These are phyloP conservation scores for Chlorella sp. DNA, from an alignment of 139 green algal species.

Conservation along the genomic window DNA sequence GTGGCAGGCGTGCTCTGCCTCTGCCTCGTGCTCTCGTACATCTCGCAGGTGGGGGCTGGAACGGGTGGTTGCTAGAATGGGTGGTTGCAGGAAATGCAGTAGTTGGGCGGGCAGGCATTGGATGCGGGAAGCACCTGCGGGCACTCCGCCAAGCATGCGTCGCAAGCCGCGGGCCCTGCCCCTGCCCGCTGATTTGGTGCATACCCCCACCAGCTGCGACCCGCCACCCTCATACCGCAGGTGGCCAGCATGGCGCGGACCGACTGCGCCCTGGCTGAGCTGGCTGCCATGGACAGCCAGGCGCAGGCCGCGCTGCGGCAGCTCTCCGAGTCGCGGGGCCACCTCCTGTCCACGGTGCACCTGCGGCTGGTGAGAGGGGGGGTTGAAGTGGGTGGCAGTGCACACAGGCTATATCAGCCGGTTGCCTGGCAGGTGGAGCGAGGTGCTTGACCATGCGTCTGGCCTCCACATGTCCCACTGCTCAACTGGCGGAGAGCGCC, in stretches of 20 bases:
- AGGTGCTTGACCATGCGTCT: too few species aligned
- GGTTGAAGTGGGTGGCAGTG: too few species aligned
- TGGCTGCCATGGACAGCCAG: not conserved
- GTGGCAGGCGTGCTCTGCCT: not conserved
- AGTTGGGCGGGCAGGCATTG: too few species aligned
- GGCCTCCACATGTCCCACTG: too few species aligned
- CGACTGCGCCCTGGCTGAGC: slow-evolving; percentile 12
- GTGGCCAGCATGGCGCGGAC: not conserved
- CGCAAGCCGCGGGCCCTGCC: not conserved
- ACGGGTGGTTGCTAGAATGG: not conserved
- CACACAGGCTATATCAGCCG: too few species aligned
- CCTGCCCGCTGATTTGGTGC: not conserved
- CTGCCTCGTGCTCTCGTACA: not conserved
- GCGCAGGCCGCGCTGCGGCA: not conserved
- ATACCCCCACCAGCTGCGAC: not conserved
- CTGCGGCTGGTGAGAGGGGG: not conserved
- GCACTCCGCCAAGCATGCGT: not conserved
- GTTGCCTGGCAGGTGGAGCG: too few species aligned
- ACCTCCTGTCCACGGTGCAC: not conserved
- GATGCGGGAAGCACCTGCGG: too few species aligned
- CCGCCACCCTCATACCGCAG: not conserved
- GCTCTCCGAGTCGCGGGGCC: not conserved
- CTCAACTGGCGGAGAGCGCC: too few species aligned
- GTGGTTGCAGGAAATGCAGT: too few species aligned
- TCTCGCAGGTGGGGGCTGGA: not conserved